Percentiles rank a stretch among this genome's conserved stretches.
phyloP scores from a whole-genome alignment of 1,284 basidiomycete genomes.

The Heterobasidion occidentale region DNA sequence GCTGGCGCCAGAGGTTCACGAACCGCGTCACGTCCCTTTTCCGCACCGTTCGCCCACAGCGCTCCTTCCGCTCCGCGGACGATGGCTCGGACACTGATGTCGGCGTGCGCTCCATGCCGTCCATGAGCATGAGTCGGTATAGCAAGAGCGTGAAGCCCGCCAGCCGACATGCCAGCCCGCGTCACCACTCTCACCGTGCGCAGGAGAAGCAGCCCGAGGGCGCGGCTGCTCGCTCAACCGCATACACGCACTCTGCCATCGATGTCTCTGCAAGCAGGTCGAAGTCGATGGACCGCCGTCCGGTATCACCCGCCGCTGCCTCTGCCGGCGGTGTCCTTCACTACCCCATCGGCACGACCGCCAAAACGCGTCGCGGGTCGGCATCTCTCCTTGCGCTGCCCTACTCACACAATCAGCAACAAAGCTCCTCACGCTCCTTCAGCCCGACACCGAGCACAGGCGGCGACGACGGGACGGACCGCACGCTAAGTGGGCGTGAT shows the following conservation, averaged over 20 bases:
- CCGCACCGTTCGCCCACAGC: conserved; percentile 30
- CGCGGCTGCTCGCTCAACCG: neutral
- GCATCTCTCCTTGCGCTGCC: conserved; percentile 2
- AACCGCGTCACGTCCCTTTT: conserved; percentile 40
- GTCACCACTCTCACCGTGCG: neutral
- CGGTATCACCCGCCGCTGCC: neutral
- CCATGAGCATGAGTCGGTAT: conserved; percentile 6
- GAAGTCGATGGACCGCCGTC: neutral
- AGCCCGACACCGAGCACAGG: conserved; percentile 4
- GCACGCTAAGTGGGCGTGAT: neutral
- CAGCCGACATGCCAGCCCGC: neutral
- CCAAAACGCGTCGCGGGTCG: conserved; percentile 8
- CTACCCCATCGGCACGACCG: neutral
- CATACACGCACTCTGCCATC: neutral
- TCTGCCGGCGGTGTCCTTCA: neutral
- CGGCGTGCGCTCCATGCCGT: conserved; percentile 24
- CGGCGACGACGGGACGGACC: neutral
- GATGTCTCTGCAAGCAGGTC: neutral
- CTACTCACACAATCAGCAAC: conserved; percentile 1
- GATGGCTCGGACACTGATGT: conserved; percentile 18
- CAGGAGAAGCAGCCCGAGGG: neutral
- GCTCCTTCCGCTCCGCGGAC: conserved; percentile 24
- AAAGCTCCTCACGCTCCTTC: conserved; percentile 6
- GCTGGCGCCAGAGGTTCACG: conserved; percentile 36
- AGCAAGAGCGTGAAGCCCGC: neutral